Conservation (phyloP, 441 rosid genomes). For the Sinapis alba region DNA sequence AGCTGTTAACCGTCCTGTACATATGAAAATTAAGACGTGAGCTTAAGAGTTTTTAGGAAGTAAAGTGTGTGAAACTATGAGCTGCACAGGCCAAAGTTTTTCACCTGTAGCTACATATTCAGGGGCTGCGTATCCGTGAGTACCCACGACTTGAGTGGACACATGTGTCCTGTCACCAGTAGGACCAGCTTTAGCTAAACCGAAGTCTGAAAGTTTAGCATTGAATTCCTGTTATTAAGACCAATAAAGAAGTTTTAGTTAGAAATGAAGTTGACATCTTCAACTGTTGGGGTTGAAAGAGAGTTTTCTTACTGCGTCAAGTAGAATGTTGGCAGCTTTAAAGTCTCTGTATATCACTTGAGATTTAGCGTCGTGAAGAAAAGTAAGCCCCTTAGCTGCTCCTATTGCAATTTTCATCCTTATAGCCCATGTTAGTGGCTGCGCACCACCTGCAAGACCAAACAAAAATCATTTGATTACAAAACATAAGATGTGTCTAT, state of each 20-base stretch:
- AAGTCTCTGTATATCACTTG: constrained; percentile 2
- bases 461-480: neutral
- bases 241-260: neutral
- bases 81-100: constrained; percentile 22
- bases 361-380: neutral
- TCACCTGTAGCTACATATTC: constrained; percentile 62
- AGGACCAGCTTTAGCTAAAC: constrained; percentile 71
- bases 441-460: neutral
- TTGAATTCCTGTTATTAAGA: constrained; percentile 54
- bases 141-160: constrained; percentile 68
- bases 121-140: constrained; percentile 64
- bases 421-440: neutral
- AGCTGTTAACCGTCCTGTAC: constrained; percentile 60
- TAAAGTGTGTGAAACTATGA: neutral
- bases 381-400: neutral
- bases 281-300: neutral
- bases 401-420: neutral
- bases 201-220: constrained; percentile 65
- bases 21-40: constrained; percentile 21
- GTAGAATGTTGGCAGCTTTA: neutral
- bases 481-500: no score
- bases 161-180: constrained; percentile 69
- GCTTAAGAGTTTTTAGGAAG: neutral
- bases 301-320: neutral
- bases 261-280: neutral